Conservation (phyloP, 1,284 basidiomycete genomes). For the Hemileia vastatrix region DNA sequence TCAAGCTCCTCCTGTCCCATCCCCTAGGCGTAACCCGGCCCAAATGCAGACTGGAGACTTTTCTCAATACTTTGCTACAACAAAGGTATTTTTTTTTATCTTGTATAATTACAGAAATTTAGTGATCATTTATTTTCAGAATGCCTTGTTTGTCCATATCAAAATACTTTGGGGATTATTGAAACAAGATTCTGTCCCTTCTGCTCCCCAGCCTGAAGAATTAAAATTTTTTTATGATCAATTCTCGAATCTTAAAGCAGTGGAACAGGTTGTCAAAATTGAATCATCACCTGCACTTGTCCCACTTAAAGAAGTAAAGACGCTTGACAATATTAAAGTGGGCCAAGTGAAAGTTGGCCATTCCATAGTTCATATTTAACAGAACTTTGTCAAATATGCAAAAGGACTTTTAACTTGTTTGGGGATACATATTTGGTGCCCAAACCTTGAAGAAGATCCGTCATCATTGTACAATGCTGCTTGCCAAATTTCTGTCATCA, state of each 20-base stretch:
- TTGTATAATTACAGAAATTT: neutral
- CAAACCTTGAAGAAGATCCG: conserved; percentile 3
- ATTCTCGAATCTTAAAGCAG: neutral
- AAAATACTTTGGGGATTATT: conserved; percentile 20
- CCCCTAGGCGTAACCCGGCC: neutral
- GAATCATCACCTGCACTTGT: no score
- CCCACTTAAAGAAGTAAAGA: neutral
- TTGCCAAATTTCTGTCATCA: conserved; percentile 1
- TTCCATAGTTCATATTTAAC: neutral
- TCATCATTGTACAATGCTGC: conserved; percentile 3
- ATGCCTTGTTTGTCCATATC: conserved; percentile 13
- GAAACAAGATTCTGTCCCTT: conserved; percentile 3
- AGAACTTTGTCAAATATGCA: conserved; percentile 2
- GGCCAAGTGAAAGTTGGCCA: neutral
- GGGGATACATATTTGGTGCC: conserved; percentile 8
- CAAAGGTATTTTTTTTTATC: neutral
- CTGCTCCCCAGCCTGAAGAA: neutral
- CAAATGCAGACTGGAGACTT: neutral
- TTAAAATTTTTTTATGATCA: conserved; percentile 7
- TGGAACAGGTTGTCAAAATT: neutral
- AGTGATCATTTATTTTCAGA: conserved; percentile 9
- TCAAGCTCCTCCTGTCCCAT: no score
- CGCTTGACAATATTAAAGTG: neutral
- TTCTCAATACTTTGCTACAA: neutral
- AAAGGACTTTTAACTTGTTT: neutral